Evolutionary conservation across 371 early-diverging fungal genomes (phyloP), one percentile per base, ranked within the genome.

Genomic region (Mortierella sp.): DNA sequence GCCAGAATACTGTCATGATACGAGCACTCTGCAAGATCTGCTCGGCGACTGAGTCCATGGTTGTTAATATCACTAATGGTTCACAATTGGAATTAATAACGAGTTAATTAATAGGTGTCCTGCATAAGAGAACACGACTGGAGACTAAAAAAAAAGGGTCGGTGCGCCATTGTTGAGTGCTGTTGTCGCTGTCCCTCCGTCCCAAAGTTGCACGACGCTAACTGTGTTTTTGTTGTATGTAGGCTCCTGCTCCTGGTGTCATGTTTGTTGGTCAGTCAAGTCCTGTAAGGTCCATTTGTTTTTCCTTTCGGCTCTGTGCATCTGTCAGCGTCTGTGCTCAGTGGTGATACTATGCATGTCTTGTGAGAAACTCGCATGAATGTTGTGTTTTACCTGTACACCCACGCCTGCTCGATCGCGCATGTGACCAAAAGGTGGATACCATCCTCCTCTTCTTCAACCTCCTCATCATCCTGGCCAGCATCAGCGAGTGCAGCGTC

Each of bases 1-100:
- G 93, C 91, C 37, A 94, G 82, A 4, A 95, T 92, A 76, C 93
- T 93, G 75, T 94, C 93, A 77, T 92, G 90, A n/a, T 90, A 87
- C 37, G 90, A 86, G 28, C 91, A 93, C 51, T 92, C 90, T 8
- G 91, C 90, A 6, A 94, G 77, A 16, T 91, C 87, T 51, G 88
- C 77, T 37, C 88, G 85, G 14, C 78, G 83, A 11, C 80, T 69
- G 5, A 93, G 73, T 11, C 92, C 91, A 74, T 89, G 74, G 51
- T 78, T 88, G 73, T 88, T 78, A 51, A 92, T 87, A 34, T 89
- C 85, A 71, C 90, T 89, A 69, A 21, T 14, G 8, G 3, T 21
- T 9, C 24, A 67, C 10, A 37, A 24, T 14, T 34, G 5, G 21
- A 5, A 8, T 21, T 34, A 37, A 40, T 24, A 67, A 21, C 16